Conservation (phyloP, 805 yeast species). For the Barnettozyma populi region DNA sequence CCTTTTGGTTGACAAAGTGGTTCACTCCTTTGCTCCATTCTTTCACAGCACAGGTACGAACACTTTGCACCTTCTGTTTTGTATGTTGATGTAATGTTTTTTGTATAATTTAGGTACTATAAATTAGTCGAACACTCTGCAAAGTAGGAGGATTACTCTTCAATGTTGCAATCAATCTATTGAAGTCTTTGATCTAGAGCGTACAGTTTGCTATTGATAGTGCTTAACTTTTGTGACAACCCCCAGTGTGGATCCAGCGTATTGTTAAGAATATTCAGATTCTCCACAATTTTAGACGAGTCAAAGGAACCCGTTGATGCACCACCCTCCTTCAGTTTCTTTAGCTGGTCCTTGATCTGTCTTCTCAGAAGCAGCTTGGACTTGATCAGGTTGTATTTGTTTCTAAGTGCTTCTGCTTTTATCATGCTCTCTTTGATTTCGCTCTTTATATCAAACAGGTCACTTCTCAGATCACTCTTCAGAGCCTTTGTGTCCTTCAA, state of each 20-base stretch:
- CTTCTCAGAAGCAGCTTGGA: constrained; percentile 16
- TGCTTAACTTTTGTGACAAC: constrained; percentile 13
- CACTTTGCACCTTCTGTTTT: background rate
- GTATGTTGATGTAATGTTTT: background rate
- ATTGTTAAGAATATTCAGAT: constrained; percentile 25
- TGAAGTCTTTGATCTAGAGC: constrained; percentile 3
- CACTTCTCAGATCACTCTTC: constrained; percentile 27
- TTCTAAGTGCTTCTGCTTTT: constrained; percentile 22
- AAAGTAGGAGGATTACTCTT: background rate
- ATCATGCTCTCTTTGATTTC: constrained; percentile 23
- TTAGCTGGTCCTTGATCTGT: constrained; percentile 11
- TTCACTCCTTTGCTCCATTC: background rate
- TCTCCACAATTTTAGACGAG: constrained; percentile 12
- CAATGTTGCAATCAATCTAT: background rate
- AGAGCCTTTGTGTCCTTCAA: constrained; percentile 24
- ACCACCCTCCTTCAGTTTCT: constrained; percentile 2
- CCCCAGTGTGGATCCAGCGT: constrained; percentile 25
- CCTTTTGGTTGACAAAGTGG: background rate
- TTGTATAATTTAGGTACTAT: background rate
- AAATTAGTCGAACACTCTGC: background rate
- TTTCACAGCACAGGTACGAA: background rate
- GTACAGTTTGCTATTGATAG: constrained; percentile 12
- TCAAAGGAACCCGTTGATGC: background rate
- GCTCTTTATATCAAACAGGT: constrained; percentile 27
- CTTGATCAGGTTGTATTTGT: constrained; percentile 22